Evolutionary conservation across 495 filamentous ascomycete genomes (phyloP).

Genomic region (Penicillium coprophilum): DNA sequence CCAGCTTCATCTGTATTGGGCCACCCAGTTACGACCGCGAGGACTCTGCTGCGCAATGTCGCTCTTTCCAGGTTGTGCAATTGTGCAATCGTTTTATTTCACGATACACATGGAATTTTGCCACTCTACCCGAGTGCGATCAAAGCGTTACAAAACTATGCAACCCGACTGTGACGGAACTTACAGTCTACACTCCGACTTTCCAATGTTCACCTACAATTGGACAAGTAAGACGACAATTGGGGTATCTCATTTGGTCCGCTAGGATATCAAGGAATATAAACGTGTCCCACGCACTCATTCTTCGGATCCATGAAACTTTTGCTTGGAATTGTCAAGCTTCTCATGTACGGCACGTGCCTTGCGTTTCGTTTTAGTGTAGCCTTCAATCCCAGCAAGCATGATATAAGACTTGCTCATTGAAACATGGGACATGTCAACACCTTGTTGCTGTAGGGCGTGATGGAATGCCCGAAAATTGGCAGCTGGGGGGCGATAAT

Average conservation of each 20-base stretch:
- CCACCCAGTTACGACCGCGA: too few species aligned
- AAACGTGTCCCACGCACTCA: neutral
- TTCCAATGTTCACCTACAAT: neutral
- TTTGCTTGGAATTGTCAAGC: constrained; percentile 26
- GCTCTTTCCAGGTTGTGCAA: constrained; percentile 36
- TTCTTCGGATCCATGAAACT: constrained; percentile 6
- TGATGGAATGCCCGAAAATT: constrained; percentile 82
- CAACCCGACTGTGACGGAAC: neutral
- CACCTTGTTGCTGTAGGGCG: constrained; percentile 67
- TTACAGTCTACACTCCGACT: neutral
- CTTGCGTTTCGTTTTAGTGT: constrained; percentile 60
- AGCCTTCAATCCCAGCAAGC: constrained; percentile 78
- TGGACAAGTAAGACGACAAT: neutral
- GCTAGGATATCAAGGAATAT: neutral
- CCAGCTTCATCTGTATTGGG: too few species aligned
- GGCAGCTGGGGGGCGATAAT: constrained; percentile 77
- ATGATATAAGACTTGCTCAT: constrained; percentile 81
- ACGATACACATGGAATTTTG: constrained; percentile 45
- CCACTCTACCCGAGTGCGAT: constrained; percentile 32
- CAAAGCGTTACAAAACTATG: neutral
- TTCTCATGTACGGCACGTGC: constrained; percentile 48
- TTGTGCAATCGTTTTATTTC: constrained; percentile 42
- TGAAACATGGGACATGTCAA: constrained; percentile 74
- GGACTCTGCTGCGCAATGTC: constrained; percentile 38
- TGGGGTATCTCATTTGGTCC: constrained; percentile 37